Conservation (phyloP, 208 protist species). For the Leishmania arabica region DNA sequence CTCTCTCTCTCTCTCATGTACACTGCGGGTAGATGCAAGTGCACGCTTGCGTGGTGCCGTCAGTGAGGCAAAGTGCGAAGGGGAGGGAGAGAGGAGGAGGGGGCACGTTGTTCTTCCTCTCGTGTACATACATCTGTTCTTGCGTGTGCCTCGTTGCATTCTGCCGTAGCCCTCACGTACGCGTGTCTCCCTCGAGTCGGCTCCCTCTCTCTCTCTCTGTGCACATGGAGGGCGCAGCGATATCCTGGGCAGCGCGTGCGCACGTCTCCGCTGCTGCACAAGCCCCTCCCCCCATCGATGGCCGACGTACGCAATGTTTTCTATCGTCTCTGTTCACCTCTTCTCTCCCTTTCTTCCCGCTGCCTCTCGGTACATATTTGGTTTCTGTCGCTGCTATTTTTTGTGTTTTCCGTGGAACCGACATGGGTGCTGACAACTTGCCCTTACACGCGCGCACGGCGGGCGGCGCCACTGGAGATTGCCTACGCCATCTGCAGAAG, state of each 20-base stretch:
- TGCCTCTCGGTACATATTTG: background rate
- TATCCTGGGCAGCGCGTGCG: background rate
- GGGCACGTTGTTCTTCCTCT: background rate
- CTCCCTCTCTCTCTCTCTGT: background rate
- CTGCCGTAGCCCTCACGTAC: background rate
- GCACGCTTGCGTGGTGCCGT: background rate
- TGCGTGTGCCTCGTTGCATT: background rate
- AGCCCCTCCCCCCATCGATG: background rate
- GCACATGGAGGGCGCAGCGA: background rate
- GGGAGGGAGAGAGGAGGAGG: background rate
- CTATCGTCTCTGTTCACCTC: background rate
- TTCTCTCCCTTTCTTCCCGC: background rate
- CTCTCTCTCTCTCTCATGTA: background rate
- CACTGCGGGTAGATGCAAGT: background rate
- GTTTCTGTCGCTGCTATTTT: background rate
- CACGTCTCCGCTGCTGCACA: background rate
- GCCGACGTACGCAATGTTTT: background rate
- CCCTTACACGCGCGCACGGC: constrained; percentile 7
- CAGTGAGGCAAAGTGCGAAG: background rate
- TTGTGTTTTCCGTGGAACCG: background rate
- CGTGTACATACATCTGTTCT: background rate
- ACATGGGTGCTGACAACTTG: too few relatives aligned
- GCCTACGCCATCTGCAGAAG: background rate
- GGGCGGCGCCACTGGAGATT: background rate
- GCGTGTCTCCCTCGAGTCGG: background rate